Base-by-base conservation (phyloP, 108 stramenopile species). In the Epithemia pelagica region DNA sequence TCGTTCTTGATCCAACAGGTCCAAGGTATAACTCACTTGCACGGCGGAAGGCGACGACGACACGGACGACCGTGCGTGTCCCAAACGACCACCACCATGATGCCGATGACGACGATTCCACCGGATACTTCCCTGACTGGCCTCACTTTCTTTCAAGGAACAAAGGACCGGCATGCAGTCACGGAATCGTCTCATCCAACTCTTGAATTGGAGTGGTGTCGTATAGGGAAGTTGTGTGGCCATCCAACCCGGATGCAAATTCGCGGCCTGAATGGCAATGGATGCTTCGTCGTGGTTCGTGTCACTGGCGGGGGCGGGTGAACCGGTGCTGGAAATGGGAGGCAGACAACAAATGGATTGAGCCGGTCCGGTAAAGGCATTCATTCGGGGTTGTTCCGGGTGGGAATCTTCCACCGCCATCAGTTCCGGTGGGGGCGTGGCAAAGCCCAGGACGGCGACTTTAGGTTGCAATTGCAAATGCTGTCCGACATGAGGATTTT, bases 391-490 rank as follows among this genome's bases (percentile, higher is more conserved):
- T 20, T 22, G 59, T 15, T 46, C 37, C 15, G 5, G 37, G 10
- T 15, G 5, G 10, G 37, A 5, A 5, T 5, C 5, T 5, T 5
- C 37, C 5, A 10, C 37, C 5, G 10, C 15, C 15, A 10, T 15
- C 5, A 10, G 10, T 5, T 46, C 37, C 37, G 15, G 5, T 5
- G 10, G 10, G 15, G 10, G 20, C 27, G 28, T 63, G 30, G 56
- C 24, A 28, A 74, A 37, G 27, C 77, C 82, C 21, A 60, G 59
- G 22, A 66, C 78, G 19, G 54, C 66, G 20, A 72, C 52, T 15
- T 70, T 74, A 18, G 86, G 86, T 23, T 87, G 86, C 28, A 87
- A 58, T 10, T 37, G 28, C 0, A 87, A 75, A 66, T 83, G 69
- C 7, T 71, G 28, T 20, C 86, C 86, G 28, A 87, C 71, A 53